Base-by-base conservation (phyloP, 768 basidiomycete species). In the Suillus occidentalis region DNA sequence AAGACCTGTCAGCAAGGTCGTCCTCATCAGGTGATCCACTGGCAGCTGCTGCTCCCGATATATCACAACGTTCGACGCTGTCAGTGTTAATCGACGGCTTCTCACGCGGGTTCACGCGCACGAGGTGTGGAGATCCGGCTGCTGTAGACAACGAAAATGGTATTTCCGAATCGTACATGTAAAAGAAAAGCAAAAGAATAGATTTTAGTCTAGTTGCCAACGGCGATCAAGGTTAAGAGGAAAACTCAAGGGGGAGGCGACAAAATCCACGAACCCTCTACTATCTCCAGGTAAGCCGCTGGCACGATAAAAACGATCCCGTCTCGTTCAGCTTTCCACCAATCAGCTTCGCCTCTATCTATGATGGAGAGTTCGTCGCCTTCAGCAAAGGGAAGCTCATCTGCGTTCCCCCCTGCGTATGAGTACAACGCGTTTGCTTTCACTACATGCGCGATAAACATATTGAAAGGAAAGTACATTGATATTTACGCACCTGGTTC, bases 271-370 rank as follows among this genome's bases (percentile, higher is more conserved):
- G 97, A 89, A 97, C 97, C 93, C 86, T 90, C 87, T 72, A 83
- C 82, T 70, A 89, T 76, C 78, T 97, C 92, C 75, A 99, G 76
- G 76, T 99, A 99, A 22, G 89, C 87, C 31, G 95, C 94, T 61
- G 97, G 97, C 5, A 95, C 95, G 72, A 95, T 88, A 79, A 91
- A 92, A 61, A 97, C 88, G 66, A 89, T 77, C 25, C 97, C 97
- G 57, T 85, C 87, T 72, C 86, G 85, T 79, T 98, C 96, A 45
- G 90, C 91, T 81, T 96, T 98, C 94, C 94, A 99, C 97, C 97
- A 99, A 71, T 93, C 92, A 61, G 80, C 83, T 69, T 98, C 97
- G 62, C 84, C 84, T 56, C 78, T 85, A 72, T 99, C 97, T 64
- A 98, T 84, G 67, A 99, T 87, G 9, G 82, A 81, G 45, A 98